Evolutionary conservation across 148 eudicot species (phyloP).

Genomic region (Fallopia convolvulus): DNA sequence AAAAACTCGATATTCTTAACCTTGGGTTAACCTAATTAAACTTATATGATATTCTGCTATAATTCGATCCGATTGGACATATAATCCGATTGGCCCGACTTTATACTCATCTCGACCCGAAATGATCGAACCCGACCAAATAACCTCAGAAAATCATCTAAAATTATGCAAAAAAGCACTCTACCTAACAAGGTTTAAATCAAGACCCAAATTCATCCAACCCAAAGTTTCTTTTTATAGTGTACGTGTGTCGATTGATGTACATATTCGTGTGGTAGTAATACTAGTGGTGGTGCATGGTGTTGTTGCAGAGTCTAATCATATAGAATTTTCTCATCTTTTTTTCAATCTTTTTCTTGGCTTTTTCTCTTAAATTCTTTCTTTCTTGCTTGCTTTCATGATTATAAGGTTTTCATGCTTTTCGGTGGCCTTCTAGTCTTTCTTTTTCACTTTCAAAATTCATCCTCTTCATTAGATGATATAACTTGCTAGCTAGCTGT

Average conservation of each 20-base stretch:
- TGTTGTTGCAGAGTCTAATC: slow-evolving; percentile 85
- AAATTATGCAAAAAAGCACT: too few relatives aligned
- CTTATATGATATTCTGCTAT: too few relatives aligned
- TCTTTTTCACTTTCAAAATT: background rate
- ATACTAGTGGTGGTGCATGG: slow-evolving; percentile 13
- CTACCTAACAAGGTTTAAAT: too few relatives aligned
- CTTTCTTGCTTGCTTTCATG: slow-evolving; percentile 46
- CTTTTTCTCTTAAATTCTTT: slow-evolving; percentile 36
- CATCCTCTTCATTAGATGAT: background rate
- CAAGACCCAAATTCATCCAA: too few relatives aligned
- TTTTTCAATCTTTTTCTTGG: slow-evolving; percentile 19
- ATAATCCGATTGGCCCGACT: too few relatives aligned
- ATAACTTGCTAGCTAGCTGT: slow-evolving; percentile 8
- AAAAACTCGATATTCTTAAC: too few relatives aligned
- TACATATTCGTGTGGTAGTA: background rate
- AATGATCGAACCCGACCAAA: too few relatives aligned
- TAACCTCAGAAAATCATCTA: too few relatives aligned
- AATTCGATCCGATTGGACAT: too few relatives aligned
- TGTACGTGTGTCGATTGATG: background rate
- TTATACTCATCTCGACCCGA: too few relatives aligned
- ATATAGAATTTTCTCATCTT: slow-evolving; percentile 11
- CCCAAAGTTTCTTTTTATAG: background rate
- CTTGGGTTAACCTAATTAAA: too few relatives aligned
- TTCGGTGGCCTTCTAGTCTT: slow-evolving; percentile 58
- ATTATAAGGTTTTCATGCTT: slow-evolving; percentile 56